A percentile compares a stretch with the other conserved stretches of the same genome.
Evolutionary conservation across 169 alveolate species (phyloP).

Genomic region (Pseudocohnilembus persalinus): DNA sequence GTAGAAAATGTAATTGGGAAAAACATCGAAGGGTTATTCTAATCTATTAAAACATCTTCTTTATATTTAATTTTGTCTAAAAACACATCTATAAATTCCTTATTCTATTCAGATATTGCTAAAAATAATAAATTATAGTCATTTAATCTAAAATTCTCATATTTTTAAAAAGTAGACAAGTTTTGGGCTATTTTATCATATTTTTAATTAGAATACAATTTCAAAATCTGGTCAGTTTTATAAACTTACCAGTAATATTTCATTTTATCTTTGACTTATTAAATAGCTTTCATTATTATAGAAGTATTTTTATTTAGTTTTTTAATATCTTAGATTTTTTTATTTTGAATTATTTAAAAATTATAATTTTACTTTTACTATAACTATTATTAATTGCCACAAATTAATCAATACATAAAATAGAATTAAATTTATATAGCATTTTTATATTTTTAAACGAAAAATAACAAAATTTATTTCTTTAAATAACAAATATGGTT

Average conservation of each 20-base stretch:
- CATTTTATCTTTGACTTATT: neutral
- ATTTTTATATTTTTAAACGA: too few relatives aligned
- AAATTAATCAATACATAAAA: too few relatives aligned
- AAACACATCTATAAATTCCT: conserved; percentile 3
- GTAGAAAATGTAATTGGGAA: conserved; percentile 7
- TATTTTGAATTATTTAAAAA: too few relatives aligned
- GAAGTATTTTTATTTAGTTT: too few relatives aligned
- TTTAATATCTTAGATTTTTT: too few relatives aligned
- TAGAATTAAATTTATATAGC: too few relatives aligned
- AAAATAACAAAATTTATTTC: too few relatives aligned
- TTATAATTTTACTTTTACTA: too few relatives aligned
- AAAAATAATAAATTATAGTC: conserved; percentile 2
- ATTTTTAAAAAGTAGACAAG: conserved; percentile 12
- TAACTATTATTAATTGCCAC: too few relatives aligned
- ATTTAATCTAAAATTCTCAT: conserved; percentile 5
- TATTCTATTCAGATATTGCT: conserved; percentile 3
- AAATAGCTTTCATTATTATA: neutral
- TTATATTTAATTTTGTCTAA: conserved; percentile 2
- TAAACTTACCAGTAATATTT: conserved; percentile 22
- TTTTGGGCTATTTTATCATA: conserved; percentile 14
- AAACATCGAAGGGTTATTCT: neutral
- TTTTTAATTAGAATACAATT: conserved; percentile 3
- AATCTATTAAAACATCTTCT: conserved; percentile 13
- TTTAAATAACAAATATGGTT: too few relatives aligned
- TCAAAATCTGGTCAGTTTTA: conserved; percentile 17